phyloP scores from a whole-genome alignment of 768 basidiomycete genomes.

The Tulasnella sp. region DNA sequence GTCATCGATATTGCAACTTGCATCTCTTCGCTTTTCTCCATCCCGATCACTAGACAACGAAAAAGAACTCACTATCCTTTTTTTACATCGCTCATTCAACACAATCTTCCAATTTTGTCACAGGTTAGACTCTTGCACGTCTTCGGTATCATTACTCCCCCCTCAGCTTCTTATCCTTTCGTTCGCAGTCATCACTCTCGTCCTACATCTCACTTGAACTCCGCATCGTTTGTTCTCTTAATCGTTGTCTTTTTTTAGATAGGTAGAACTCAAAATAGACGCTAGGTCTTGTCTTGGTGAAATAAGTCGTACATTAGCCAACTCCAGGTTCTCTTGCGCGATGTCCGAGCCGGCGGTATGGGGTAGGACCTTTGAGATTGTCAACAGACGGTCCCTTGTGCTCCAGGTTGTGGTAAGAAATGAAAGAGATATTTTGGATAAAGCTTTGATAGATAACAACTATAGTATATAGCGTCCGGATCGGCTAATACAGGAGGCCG shows the following conservation, averaged over 20 bases:
- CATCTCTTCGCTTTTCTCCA: neutral
- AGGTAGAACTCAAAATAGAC: neutral
- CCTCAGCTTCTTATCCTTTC: neutral
- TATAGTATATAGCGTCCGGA: neutral
- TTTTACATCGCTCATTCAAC: neutral
- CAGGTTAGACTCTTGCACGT: neutral
- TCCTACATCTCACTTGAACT: neutral
- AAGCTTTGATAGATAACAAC: too few species aligned
- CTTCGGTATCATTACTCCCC: neutral
- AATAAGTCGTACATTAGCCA: neutral
- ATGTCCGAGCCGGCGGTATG: neutral
- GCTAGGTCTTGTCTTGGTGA: neutral
- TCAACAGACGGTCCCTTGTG: too few species aligned
- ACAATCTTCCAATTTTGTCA: neutral
- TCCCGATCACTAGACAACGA: neutral
- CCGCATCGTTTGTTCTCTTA: neutral
- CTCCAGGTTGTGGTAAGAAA: neutral
- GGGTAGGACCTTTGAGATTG: neutral
- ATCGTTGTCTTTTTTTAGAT: neutral
- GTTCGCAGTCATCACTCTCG: neutral
- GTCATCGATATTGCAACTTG: neutral
- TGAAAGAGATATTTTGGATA: neutral
- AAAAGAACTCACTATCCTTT: neutral
- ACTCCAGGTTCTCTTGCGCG: neutral
- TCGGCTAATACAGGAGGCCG: neutral